phyloP scores from a whole-genome alignment of 768 basidiomycete species.

The Termitomyces titanicus region DNA sequence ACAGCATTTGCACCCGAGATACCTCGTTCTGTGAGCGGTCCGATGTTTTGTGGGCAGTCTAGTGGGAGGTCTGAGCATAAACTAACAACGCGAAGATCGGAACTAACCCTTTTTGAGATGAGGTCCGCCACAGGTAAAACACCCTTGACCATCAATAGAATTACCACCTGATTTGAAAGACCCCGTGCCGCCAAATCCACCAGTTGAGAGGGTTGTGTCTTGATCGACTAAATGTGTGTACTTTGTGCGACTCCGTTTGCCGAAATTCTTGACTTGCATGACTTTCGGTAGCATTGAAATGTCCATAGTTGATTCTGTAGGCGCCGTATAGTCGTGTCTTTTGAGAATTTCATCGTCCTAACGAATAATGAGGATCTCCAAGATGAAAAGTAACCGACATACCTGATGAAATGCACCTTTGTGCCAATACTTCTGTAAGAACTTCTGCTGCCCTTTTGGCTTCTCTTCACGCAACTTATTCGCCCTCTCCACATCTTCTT shows the following conservation, averaged over 20 bases:
- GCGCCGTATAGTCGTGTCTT: conserved; percentile 83
- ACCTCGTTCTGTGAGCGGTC: conserved; percentile 26
- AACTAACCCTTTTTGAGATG: conserved; percentile 86
- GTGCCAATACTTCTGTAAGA: conserved; percentile 98
- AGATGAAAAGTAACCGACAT: conserved; percentile 2
- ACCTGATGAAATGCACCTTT: conserved; percentile 99
- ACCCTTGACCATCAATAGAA: conserved; percentile 60
- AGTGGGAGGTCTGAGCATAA: not conserved
- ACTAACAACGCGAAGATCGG: not conserved
- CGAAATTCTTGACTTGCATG: conserved; percentile 97
- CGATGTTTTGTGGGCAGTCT: conserved; percentile 54
- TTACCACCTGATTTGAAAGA: conserved; percentile 54
- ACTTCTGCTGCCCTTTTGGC: conserved; percentile 87
- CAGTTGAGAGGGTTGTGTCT: conserved; percentile 70
- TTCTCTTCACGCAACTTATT: conserved; percentile 81
- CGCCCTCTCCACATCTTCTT: conserved; percentile 88
- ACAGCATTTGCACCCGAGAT: conserved; percentile 32
- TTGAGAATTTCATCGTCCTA: conserved; percentile 84
- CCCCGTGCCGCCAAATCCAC: conserved; percentile 63
- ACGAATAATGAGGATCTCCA: not conserved
- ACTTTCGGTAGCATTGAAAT: conserved; percentile 87
- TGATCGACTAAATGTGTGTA: conserved; percentile 96
- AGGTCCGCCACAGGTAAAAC: conserved; percentile 92
- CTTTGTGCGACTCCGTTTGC: conserved; percentile 88
- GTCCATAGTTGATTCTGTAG: conserved; percentile 85